Percentiles rank a stretch among this genome's conserved stretches.
These are phyloP conservation scores for Fusarium scirpi DNA, from an alignment of 2,329 filamentous ascomycete species.

Conservation along the genomic window DNA sequence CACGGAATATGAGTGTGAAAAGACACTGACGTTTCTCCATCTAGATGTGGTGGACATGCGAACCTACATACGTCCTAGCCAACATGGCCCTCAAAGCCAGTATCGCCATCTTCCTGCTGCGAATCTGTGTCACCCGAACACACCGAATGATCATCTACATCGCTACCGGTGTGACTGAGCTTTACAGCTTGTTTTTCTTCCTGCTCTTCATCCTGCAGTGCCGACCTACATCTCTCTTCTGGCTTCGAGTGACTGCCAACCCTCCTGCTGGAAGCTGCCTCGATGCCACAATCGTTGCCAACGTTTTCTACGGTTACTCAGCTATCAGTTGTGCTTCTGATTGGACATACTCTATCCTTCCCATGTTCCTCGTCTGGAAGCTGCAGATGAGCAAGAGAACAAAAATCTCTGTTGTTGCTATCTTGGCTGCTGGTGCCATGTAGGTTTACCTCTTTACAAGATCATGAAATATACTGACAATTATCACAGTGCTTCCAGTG, in stretches of 20 bases:
- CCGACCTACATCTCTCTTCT: constrained; percentile 54
- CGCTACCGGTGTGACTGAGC: constrained; percentile 43
- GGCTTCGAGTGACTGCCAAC: constrained; percentile 47
- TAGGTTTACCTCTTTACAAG: not conserved
- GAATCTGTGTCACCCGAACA: constrained; percentile 49
- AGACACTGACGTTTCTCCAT: too few species aligned
- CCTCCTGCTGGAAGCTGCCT: constrained; percentile 9
- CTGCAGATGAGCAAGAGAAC: constrained; percentile 55
- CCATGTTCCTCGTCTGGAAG: constrained; percentile 56
- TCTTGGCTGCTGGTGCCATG: constrained; percentile 35
- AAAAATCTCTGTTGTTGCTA: constrained; percentile 52
- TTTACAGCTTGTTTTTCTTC: constrained; percentile 54
- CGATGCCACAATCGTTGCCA: not conserved
- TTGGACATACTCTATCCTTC: constrained; percentile 56
- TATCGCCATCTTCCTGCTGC: constrained; percentile 55
- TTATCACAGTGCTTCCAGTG: constrained; percentile 48
- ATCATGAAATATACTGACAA: not conserved
- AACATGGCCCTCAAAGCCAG: constrained; percentile 54
- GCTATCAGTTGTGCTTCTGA: constrained; percentile 55
- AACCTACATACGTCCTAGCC: constrained; percentile 55
- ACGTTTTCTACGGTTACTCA: constrained; percentile 48
- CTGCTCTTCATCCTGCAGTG: constrained; percentile 57
- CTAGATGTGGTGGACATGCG: constrained; percentile 57
- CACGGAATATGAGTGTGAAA: too few species aligned
- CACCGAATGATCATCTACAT: constrained; percentile 10